Conservation (phyloP, 495 filamentous ascomycete species). For the Jackrogersella multiformis region DNA sequence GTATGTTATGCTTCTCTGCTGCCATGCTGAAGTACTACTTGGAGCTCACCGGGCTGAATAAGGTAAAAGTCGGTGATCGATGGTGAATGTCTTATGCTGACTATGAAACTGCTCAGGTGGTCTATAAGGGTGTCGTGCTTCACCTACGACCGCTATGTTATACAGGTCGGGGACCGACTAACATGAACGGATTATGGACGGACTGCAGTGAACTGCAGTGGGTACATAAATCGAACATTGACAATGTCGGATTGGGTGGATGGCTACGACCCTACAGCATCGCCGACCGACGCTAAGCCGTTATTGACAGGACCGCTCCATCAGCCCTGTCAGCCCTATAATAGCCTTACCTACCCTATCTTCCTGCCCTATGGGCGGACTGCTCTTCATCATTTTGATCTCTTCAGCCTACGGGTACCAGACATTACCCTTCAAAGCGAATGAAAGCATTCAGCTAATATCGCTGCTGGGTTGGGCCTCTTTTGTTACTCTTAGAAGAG, state of each 20-base stretch:
- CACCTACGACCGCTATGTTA: constrained; percentile 15
- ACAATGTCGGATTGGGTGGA: constrained; percentile 30
- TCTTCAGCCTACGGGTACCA: background rate
- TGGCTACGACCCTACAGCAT: constrained; percentile 19
- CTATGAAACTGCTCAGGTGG: background rate
- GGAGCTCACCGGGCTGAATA: constrained; percentile 17
- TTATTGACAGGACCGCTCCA: constrained; percentile 27
- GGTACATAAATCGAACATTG: constrained; percentile 28
- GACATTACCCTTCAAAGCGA: constrained; percentile 2
- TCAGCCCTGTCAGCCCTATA: constrained; percentile 43
- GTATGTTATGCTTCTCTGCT: background rate
- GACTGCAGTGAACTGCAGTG: constrained; percentile 15
- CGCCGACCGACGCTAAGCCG: constrained; percentile 38
- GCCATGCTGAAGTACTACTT: background rate
- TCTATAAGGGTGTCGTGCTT: constrained; percentile 1
- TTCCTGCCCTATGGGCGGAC: too few relatives aligned
- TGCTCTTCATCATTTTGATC: constrained; percentile 21
- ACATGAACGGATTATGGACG: constrained; percentile 12
- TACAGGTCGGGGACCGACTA: constrained; percentile 4
- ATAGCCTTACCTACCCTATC: constrained; percentile 21
- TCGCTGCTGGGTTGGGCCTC: background rate
- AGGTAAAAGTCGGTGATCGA: constrained; percentile 31
- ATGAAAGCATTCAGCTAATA: background rate
- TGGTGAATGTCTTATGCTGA: background rate
- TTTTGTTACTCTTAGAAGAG: constrained; percentile 13